Percentiles rank a stretch among this genome's conserved stretches.
phyloP scores from a whole-genome alignment of 345 rosid genomes.

The Populus simonii region DNA sequence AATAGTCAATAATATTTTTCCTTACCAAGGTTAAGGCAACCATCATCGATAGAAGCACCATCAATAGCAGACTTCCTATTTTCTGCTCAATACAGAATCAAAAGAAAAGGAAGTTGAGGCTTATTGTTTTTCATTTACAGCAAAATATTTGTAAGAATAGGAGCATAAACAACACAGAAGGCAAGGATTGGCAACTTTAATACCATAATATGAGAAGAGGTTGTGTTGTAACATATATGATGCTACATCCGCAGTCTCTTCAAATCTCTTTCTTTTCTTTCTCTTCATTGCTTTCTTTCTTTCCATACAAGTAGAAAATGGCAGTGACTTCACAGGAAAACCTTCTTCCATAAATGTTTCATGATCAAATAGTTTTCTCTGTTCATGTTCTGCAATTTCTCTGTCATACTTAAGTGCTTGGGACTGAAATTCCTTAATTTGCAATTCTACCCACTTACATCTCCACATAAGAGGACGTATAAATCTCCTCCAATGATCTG shows the following conservation, averaged over 20 bases:
- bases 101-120: not conserved
- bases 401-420: constrained; percentile 28
- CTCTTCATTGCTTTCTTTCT: constrained; percentile 29
- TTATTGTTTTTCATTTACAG: not conserved
- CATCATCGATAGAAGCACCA: constrained; percentile 13
- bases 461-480: constrained; percentile 38
- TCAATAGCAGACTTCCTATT: constrained; percentile 13
- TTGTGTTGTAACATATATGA: constrained; percentile 25
- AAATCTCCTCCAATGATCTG: constrained; percentile 36
- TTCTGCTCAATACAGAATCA: constrained; percentile 13
- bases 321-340: constrained; percentile 19
- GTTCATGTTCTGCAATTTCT: constrained; percentile 23
- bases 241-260: constrained; percentile 21
- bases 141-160: not conserved
- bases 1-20: not conserved
- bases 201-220: constrained; percentile 34
- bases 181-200: not conserved
- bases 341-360: constrained; percentile 18
- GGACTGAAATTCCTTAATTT: constrained; percentile 24
- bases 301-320: constrained; percentile 14
- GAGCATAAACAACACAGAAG: not conserved
- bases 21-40: constrained; percentile 16
- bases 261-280: constrained; percentile 30
- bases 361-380: constrained; percentile 20
- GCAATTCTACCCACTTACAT: constrained; percentile 35